Base-by-base conservation (phyloP, 2,329 filamentous ascomycete genomes). In the Rhexocercosporidium sp. region DNA sequence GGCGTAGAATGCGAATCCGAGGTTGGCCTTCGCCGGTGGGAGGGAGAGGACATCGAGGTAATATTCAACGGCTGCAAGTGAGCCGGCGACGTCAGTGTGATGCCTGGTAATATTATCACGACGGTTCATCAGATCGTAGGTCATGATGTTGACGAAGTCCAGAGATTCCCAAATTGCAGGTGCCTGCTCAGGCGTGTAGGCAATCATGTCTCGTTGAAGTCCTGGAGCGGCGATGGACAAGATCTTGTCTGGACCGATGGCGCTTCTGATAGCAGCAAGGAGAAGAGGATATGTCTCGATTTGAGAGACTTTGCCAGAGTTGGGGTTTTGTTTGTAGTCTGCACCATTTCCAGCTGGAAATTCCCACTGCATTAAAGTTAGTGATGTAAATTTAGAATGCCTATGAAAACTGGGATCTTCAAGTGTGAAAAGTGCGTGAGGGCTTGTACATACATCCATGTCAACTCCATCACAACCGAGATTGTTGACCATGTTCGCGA, bases 61-160 rank as follows among this genome's bases (percentile, higher is more conserved):
- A 57, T 83, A 83, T 62, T 88, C 79, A 54, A 93, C 77, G 2
- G 85, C 80, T 2, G 82, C 79, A 8, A 84, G 77, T 0, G 89
- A 89, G 14, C 80, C 83, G 14, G 80, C 74, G 8, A 92, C 81
- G 22, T 86, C 86, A 54, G 84, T 88, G 75, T 92, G 89, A 77
- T 93, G 90, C 29, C 79, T 82, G 3, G 90, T 91, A 12, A 81
- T 76, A 49, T 78, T 87, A 78, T 92, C 87, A 25, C 91, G 87
- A 34, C 90, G 85, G 80, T 92, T 91, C 82, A 90, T 88, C 65
- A 91, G 78, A 73, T 92, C 90, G 75, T 92, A 92, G 1, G 86
- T 84, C 90, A 92, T 88, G 47, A 89, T 80, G 72, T 92, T 93
- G 75, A 92, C 81, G 71, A 89, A 89, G 74, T 93, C 89, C 14